Evolutionary conservation across 495 filamentous ascomycete genomes (phyloP).

Genomic region (Aspergillus asperescens): DNA sequence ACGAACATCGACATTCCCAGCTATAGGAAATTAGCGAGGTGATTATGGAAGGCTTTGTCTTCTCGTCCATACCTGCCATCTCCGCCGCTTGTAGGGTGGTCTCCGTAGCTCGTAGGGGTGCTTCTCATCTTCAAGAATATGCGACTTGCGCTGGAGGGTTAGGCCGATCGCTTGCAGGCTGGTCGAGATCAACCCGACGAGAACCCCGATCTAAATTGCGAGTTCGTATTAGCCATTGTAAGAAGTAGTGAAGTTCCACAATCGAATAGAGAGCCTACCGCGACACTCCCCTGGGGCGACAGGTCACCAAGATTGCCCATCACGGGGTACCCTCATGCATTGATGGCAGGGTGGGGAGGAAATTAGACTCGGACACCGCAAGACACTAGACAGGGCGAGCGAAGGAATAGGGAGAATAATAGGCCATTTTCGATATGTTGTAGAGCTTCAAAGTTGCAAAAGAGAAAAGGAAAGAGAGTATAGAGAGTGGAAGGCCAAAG

Average conservation of each 20-base stretch:
- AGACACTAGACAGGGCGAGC: slow-evolving; percentile 21
- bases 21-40: slow-evolving; percentile 26
- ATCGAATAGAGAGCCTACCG: slow-evolving; percentile 47
- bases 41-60: neutral
- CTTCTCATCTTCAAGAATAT: slow-evolving; percentile 96
- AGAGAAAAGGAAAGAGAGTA: slow-evolving; percentile 9
- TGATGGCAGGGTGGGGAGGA: slow-evolving; percentile 21
- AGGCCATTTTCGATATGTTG: slow-evolving; percentile 7
- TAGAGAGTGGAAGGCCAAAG: slow-evolving; percentile 10
- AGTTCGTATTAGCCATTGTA: slow-evolving; percentile 13
- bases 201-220: slow-evolving; percentile 67
- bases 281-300: slow-evolving; percentile 81
- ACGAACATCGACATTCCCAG: slow-evolving; percentile 97
- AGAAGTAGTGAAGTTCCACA: neutral
- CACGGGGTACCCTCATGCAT: slow-evolving; percentile 31
- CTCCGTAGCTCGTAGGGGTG: slow-evolving; percentile 68
- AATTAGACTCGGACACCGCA: slow-evolving; percentile 9
- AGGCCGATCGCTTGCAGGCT: slow-evolving; percentile 91
- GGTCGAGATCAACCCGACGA: slow-evolving; percentile 89
- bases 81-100: slow-evolving; percentile 81
- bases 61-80: slow-evolving; percentile 70
- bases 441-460: neutral
- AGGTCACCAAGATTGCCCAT: slow-evolving; percentile 78
- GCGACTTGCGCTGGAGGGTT: slow-evolving; percentile 97
- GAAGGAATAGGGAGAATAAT: slow-evolving; percentile 11